Percentiles rank a stretch among this genome's conserved stretches.
Evolutionary conservation across 2,329 filamentous ascomycete genomes (phyloP).

Genomic region (Xylaria sp.): DNA sequence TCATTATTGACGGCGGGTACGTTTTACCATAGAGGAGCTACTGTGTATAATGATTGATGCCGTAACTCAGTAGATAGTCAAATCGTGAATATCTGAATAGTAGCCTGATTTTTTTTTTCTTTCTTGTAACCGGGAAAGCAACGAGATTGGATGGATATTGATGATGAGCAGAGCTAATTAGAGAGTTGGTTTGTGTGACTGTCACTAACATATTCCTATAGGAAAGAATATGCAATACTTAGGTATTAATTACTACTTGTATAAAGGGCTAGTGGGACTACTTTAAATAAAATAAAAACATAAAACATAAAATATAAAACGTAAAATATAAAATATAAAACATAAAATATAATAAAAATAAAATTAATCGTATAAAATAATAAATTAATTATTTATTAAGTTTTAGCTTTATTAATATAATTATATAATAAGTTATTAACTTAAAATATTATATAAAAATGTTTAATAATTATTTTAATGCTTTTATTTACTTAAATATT

Average conservation of each 20-base stretch:
- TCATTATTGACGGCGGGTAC: constrained; percentile 40
- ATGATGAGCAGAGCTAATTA: not conserved
- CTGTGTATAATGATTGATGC: not conserved
- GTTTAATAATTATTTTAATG: too few relatives aligned
- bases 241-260: not conserved
- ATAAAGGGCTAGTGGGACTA: too few relatives aligned
- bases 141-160: not conserved
- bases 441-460: too few relatives aligned
- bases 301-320: too few relatives aligned
- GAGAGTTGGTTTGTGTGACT: not conserved
- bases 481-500: too few relatives aligned
- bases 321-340: too few relatives aligned
- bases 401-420: too few relatives aligned
- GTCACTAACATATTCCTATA: not conserved
- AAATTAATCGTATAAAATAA: too few relatives aligned
- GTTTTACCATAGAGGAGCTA: constrained; percentile 32
- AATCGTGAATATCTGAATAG: not conserved
- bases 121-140: not conserved
- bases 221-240: constrained; percentile 16
- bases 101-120: not conserved
- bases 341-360: too few relatives aligned
- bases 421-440: too few relatives aligned
- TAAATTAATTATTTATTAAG: too few relatives aligned
- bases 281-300: too few relatives aligned
- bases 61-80: not conserved